phyloP scores from a whole-genome alignment of 352 stramenopile species.

The Albugo candida region DNA sequence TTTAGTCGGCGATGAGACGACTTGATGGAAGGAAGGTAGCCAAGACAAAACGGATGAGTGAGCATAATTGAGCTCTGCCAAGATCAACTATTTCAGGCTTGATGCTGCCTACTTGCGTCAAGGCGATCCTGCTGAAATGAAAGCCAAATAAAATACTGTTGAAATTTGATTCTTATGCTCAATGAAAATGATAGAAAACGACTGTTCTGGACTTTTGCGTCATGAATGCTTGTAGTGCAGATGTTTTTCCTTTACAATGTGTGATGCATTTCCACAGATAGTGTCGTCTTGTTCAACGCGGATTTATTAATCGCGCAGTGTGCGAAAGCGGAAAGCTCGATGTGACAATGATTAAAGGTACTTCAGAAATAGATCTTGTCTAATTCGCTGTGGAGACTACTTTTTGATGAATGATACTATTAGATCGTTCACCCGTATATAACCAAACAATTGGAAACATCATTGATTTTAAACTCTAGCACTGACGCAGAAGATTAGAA shows the following conservation, averaged over 20 bases:
- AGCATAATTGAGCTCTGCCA: slow-evolving; percentile 29
- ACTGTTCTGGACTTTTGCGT: neutral
- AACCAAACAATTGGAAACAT: slow-evolving; percentile 32
- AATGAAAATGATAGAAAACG: too few relatives aligned
- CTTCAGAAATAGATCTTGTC: slow-evolving; percentile 63
- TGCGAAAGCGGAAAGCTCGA: too few relatives aligned
- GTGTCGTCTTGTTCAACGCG: slow-evolving; percentile 6
- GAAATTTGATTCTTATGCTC: slow-evolving; percentile 66
- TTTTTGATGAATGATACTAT: too few relatives aligned
- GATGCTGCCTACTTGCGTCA: slow-evolving; percentile 36
- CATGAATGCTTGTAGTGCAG: too few relatives aligned
- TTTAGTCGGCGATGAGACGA: too few relatives aligned
- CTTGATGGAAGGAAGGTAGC: too few relatives aligned
- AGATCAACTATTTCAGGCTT: slow-evolving; percentile 50
- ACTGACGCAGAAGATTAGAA: slow-evolving; percentile 12
- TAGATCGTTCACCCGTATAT: too few relatives aligned
- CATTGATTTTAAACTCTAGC: too few relatives aligned
- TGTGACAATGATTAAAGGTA: slow-evolving; percentile 17
- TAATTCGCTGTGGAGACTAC: slow-evolving; percentile 62
- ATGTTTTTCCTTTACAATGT: neutral
- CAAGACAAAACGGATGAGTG: too few relatives aligned
- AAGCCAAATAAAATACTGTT: slow-evolving; percentile 58
- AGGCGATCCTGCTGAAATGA: slow-evolving; percentile 55
- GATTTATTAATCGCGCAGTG: neutral
- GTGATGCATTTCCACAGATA: slow-evolving; percentile 1